Evolutionary conservation across 169 alveolate genomes (phyloP).

Genomic region (Hepatocystis sp.): DNA sequence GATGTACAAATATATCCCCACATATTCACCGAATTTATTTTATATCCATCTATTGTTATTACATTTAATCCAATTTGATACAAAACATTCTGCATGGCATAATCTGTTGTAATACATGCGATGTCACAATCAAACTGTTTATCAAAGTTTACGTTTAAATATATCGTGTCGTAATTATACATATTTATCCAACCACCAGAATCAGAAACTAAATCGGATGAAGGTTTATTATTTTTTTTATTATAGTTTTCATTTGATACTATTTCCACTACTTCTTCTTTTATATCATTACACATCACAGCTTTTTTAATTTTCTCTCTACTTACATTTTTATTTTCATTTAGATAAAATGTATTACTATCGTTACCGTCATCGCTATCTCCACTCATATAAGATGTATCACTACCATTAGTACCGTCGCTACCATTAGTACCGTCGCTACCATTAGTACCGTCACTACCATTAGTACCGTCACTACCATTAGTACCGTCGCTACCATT

Average conservation of each 20-base stretch:
- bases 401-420: too few relatives aligned
- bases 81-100: slow-evolving; percentile 93
- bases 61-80: slow-evolving; percentile 92
- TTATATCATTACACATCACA: slow-evolving; percentile 28
- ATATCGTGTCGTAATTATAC: slow-evolving; percentile 29
- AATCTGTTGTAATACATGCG: slow-evolving; percentile 92
- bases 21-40: slow-evolving; percentile 87
- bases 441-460: too few relatives aligned
- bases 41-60: slow-evolving; percentile 90
- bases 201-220: too few relatives aligned
- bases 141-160: slow-evolving; percentile 36
- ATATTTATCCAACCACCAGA: slow-evolving; percentile 48
- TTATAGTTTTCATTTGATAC: neutral
- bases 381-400: too few relatives aligned
- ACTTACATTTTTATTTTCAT: neutral
- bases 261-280: slow-evolving; percentile 64
- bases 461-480: too few relatives aligned
- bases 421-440: too few relatives aligned
- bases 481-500: too few relatives aligned
- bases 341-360: too few relatives aligned
- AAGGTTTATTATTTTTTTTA: too few relatives aligned
- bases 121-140: slow-evolving; percentile 66
- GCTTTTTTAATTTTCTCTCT: neutral
- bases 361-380: too few relatives aligned
- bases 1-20: slow-evolving; percentile 91